Evolutionary conservation across 768 basidiomycete species (phyloP).

Genomic region (Rickenella mellea): DNA sequence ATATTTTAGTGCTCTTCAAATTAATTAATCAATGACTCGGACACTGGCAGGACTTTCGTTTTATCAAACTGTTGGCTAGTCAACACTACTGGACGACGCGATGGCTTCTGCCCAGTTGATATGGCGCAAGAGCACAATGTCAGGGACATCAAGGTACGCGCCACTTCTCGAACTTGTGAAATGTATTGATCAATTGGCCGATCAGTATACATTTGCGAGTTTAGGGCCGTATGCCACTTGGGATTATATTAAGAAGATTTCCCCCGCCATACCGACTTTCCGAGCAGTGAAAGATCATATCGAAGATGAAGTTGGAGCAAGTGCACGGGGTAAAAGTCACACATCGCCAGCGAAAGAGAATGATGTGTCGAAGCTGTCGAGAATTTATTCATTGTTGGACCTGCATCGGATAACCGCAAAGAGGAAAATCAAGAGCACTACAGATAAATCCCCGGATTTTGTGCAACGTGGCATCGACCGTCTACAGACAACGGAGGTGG

Average conservation of each 20-base stretch:
- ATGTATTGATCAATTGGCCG: not conserved
- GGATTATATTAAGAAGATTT: slow-evolving; percentile 4
- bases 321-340: not conserved
- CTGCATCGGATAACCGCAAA: not conserved
- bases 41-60: slow-evolving; percentile 2
- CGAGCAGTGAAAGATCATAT: not conserved
- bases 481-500: slow-evolving; percentile 1
- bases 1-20: slow-evolving; percentile 12
- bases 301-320: slow-evolving; percentile 1
- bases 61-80: slow-evolving; percentile 4
- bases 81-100: not conserved
- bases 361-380: not conserved
- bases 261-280: slow-evolving; percentile 1
- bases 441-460: slow-evolving; percentile 2
- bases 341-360: not conserved
- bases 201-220: slow-evolving; percentile 4
- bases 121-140: slow-evolving; percentile 7
- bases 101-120: slow-evolving; percentile 1
- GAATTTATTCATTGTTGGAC: not conserved
- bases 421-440: not conserved
- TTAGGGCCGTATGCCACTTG: slow-evolving; percentile 2
- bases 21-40: not conserved
- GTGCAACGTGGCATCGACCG: not conserved
- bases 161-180: not conserved
- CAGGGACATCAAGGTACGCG: slow-evolving; percentile 5